Conservation (phyloP, 306 rosid species). For the Pyrus bretschneideri region DNA sequence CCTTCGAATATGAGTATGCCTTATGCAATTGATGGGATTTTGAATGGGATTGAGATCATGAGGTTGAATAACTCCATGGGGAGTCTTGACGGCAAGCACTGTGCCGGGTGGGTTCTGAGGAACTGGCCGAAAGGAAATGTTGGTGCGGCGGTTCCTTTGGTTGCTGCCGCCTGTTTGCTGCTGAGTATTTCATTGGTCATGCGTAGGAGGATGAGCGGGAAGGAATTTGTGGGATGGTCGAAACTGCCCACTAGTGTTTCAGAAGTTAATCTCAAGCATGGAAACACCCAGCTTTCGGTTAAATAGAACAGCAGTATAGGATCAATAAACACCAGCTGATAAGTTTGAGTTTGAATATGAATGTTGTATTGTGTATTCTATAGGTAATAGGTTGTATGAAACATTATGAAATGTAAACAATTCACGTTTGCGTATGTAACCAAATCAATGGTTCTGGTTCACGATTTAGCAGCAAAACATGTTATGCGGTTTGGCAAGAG, state of each 20-base stretch:
- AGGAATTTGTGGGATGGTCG: slow-evolving; percentile 31
- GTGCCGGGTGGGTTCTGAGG: slow-evolving; percentile 26
- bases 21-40: slow-evolving; percentile 32
- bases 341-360: not conserved
- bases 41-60: slow-evolving; percentile 53
- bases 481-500: not conserved
- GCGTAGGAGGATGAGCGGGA: slow-evolving; percentile 21
- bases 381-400: not conserved
- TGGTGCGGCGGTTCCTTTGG: slow-evolving; percentile 21
- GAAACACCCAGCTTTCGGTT: not conserved
- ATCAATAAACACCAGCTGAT: not conserved
- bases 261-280: slow-evolving; percentile 4
- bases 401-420: not conserved
- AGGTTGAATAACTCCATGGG: slow-evolving; percentile 42
- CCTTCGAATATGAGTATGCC: slow-evolving; percentile 50
- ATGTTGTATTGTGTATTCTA: not conserved
- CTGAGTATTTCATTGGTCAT: slow-evolving; percentile 21
- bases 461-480: not conserved
- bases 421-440: not conserved
- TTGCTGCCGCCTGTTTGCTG: slow-evolving; percentile 31
- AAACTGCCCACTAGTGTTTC: slow-evolving; percentile 30
- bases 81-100: slow-evolving; percentile 32
- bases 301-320: not conserved
- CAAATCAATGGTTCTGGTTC: not conserved
- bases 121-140: slow-evolving; percentile 20